phyloP scores from a whole-genome alignment of 805 yeast species.

The Wickerhamiella parazyma region DNA sequence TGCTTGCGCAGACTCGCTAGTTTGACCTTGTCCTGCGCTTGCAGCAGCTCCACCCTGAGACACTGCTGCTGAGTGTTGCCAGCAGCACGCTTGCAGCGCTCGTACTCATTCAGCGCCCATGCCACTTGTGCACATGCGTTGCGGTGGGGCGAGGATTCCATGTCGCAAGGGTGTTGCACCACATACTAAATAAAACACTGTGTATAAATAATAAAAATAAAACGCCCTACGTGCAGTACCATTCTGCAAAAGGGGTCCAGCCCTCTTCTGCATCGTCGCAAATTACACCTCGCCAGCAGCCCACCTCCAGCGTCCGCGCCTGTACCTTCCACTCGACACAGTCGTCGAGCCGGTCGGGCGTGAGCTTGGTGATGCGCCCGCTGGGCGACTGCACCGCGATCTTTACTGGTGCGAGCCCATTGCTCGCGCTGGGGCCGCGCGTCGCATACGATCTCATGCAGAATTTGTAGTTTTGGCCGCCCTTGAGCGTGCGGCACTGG shows the following conservation, averaged over 20 bases:
- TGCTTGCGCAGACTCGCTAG: no score
- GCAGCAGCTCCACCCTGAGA: no score
- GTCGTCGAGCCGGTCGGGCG: slow-evolving; percentile 15
- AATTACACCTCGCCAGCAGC: slow-evolving; percentile 73
- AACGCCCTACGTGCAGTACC: slow-evolving; percentile 32
- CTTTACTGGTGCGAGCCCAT: slow-evolving; percentile 35
- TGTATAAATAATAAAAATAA: no score
- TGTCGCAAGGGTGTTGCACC: no score
- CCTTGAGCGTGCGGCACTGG: slow-evolving; percentile 49
- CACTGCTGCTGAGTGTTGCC: no score
- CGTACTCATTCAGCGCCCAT: no score
- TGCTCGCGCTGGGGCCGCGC: slow-evolving; percentile 31
- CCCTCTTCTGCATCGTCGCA: slow-evolving; percentile 62
- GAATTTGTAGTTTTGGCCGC: slow-evolving; percentile 50
- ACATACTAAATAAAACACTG: no score
- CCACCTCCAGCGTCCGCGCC: slow-evolving; percentile 53
- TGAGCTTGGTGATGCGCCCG: slow-evolving; percentile 56
- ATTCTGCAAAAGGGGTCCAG: slow-evolving; percentile 85
- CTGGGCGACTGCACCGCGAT: slow-evolving; percentile 73
- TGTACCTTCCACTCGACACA: slow-evolving; percentile 38
- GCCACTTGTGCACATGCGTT: no score
- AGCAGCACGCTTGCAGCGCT: no score
- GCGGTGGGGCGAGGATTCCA: no score
- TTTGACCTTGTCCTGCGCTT: no score
- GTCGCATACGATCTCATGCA: slow-evolving; percentile 49